Conservation (phyloP, 2,329 filamentous ascomycete genomes). For the Tolypocladium tundrense region DNA sequence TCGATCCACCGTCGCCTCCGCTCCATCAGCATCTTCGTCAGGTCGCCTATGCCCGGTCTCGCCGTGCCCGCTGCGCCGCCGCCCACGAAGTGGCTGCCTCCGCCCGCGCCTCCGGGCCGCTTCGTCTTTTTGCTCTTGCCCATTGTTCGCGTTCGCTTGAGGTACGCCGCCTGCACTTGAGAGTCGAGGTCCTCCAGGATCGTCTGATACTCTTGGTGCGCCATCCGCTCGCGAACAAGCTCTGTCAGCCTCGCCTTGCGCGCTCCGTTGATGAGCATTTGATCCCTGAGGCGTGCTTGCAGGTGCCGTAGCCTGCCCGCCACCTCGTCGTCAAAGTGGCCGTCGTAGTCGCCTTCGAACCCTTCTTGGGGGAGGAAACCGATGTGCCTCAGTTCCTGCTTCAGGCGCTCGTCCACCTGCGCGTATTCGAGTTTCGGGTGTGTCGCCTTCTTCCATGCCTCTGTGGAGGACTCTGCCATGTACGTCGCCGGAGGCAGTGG, state of each 20-base stretch:
- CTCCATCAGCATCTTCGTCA: conserved; percentile 88
- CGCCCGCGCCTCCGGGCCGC: conserved; percentile 63
- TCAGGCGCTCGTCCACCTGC: conserved; percentile 80
- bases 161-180: conserved; percentile 88
- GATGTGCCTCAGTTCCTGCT: conserved; percentile 83
- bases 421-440: conserved; percentile 72
- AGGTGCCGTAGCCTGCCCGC: conserved; percentile 79
- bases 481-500: conserved; percentile 58
- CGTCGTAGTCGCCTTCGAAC: conserved; percentile 67
- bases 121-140: conserved; percentile 92
- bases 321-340: conserved; percentile 88
- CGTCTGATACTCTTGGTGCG: conserved; percentile 91
- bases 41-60: conserved; percentile 77
- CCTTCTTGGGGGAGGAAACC: conserved; percentile 67
- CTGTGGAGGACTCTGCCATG: conserved; percentile 67
- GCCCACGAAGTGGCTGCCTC: conserved; percentile 55
- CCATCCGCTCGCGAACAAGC: conserved; percentile 84
- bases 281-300: conserved; percentile 70
- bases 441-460: conserved; percentile 68
- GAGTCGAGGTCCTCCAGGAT: conserved; percentile 94
- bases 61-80: conserved; percentile 53
- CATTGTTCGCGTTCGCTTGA: conserved; percentile 89
- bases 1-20: conserved; percentile 81
- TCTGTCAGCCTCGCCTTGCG: conserved; percentile 81
- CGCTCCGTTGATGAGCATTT: conserved; percentile 80